A percentile compares a stretch with the other conserved stretches of the same genome.
Conservation (phyloP, 129 eudicot genomes). For the Sambucus nigra region DNA sequence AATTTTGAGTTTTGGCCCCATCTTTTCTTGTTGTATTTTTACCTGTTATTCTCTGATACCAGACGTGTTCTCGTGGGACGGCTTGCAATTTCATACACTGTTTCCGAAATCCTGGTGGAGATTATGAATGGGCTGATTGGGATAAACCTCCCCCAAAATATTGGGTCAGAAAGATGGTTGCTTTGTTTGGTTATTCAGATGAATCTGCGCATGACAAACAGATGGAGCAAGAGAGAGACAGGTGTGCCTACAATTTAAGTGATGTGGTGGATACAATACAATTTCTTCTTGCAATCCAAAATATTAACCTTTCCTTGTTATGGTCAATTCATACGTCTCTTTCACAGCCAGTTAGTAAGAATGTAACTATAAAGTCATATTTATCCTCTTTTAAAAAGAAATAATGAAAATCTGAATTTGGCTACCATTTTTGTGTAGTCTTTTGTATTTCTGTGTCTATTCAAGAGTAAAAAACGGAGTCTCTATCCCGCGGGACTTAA, state of each 20-base stretch:
- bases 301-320: neutral
- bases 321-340: neutral
- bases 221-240: slow-evolving; percentile 34
- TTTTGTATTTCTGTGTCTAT: neutral
- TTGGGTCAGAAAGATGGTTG: slow-evolving; percentile 69
- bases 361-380: neutral
- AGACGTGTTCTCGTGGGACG: slow-evolving; percentile 88
- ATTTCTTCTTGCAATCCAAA: neutral
- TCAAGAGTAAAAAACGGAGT: neutral
- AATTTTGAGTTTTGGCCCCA: neutral
- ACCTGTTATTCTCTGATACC: slow-evolving; percentile 11
- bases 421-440: neutral
- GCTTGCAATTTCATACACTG: slow-evolving; percentile 93
- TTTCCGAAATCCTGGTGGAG: slow-evolving; percentile 94
- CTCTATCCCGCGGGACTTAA: neutral
- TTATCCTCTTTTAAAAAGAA: neutral
- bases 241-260: slow-evolving; percentile 28
- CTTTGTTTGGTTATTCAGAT: slow-evolving; percentile 72
- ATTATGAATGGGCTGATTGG: slow-evolving; percentile 98
- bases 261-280: neutral
- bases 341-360: neutral
- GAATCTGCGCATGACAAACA: slow-evolving; percentile 30
- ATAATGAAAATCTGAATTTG: neutral
- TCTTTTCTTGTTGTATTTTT: neutral
- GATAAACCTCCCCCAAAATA: slow-evolving; percentile 83